Conservation (phyloP, 768 basidiomycete species). For the Rhodocollybia butyracea region DNA sequence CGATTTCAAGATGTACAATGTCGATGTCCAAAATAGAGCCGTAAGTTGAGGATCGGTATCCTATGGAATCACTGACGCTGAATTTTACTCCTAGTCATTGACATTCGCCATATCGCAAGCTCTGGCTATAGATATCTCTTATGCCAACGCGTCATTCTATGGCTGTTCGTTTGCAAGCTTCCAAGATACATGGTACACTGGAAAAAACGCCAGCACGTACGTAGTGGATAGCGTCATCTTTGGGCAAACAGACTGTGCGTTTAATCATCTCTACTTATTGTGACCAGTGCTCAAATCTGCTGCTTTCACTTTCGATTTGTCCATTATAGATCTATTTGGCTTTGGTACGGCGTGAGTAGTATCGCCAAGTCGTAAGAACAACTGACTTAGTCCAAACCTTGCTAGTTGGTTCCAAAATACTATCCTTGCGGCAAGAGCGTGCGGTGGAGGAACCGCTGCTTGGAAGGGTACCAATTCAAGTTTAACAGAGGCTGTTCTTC, state of each 20-base stretch:
- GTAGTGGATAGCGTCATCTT: constrained; percentile 60
- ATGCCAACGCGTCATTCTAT: constrained; percentile 68
- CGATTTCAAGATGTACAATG: constrained; percentile 65
- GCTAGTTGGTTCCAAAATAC: constrained; percentile 62
- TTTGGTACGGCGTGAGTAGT: constrained; percentile 54
- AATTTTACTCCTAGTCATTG: constrained; percentile 28
- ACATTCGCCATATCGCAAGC: constrained; percentile 61
- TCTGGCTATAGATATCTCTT: constrained; percentile 57
- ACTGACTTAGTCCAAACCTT: neutral
- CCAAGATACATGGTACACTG: constrained; percentile 68
- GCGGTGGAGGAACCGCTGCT: constrained; percentile 62
- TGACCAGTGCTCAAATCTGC: too few relatives aligned
- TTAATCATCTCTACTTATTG: neutral
- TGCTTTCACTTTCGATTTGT: neutral
- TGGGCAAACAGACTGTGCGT: constrained; percentile 62
- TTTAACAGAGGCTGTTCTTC: constrained; percentile 42
- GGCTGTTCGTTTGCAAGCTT: constrained; percentile 58
- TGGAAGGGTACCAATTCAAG: constrained; percentile 54
- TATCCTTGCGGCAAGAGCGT: constrained; percentile 58
- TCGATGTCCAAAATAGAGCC: constrained; percentile 66
- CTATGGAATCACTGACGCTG: neutral
- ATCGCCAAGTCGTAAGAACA: neutral
- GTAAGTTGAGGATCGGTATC: constrained; percentile 28
- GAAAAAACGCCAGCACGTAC: constrained; percentile 54
- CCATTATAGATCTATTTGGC: constrained; percentile 48